Conservation (phyloP, 2,329 filamentous ascomycete genomes). For the Epichloe festucae region DNA sequence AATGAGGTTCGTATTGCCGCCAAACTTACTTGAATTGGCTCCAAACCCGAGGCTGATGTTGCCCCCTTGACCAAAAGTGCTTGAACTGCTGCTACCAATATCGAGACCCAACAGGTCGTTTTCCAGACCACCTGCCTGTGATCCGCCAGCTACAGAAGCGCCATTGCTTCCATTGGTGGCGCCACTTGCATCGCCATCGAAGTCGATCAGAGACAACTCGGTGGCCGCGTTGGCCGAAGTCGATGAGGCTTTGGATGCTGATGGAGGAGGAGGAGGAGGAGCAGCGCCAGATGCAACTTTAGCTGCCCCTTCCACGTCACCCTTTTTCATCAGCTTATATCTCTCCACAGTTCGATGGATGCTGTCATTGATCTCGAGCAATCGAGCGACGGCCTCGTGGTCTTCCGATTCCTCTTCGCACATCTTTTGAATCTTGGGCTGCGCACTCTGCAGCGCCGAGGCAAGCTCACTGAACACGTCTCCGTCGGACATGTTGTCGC, state of each 20-base stretch:
- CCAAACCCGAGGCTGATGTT: slow-evolving; percentile 74
- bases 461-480: slow-evolving; percentile 75
- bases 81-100: slow-evolving; percentile 48
- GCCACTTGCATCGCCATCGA: slow-evolving; percentile 50
- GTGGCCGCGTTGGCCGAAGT: slow-evolving; percentile 33
- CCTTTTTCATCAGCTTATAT: slow-evolving; percentile 93
- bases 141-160: slow-evolving; percentile 21
- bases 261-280: slow-evolving; percentile 26
- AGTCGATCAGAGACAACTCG: slow-evolving; percentile 88
- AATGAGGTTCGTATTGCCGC: background rate
- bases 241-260: slow-evolving; percentile 38
- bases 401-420: slow-evolving; percentile 98
- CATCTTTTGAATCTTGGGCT: slow-evolving; percentile 99
- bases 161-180: slow-evolving; percentile 38
- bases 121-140: slow-evolving; percentile 57
- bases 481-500: slow-evolving; percentile 60
- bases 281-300: slow-evolving; percentile 77
- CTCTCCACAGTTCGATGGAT: slow-evolving; percentile 94
- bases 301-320: slow-evolving; percentile 71
- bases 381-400: slow-evolving; percentile 84
- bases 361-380: slow-evolving; percentile 96
- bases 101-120: slow-evolving; percentile 86
- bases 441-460: slow-evolving; percentile 76
- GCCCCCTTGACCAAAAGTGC: slow-evolving; percentile 58
- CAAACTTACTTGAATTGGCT: slow-evolving; percentile 48